Evolutionary conservation across 305 asterid species (phyloP), one percentile per base, ranked within the genome.

Genomic region (Striga hermonthica): DNA sequence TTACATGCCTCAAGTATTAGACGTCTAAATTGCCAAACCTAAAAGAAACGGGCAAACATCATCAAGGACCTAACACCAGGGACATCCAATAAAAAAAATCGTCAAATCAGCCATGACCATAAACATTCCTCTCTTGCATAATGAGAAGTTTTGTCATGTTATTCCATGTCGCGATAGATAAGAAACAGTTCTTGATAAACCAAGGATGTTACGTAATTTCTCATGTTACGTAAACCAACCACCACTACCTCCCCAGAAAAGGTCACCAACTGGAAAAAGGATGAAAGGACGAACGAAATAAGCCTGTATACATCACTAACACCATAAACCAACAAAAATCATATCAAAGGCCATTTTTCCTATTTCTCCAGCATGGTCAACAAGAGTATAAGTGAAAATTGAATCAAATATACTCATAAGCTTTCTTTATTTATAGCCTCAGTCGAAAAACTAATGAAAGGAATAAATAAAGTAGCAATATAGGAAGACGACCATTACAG

Each of bases 11-110:
- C 97, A 16, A 90, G 88, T 53, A 93, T 78, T 16, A 78, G 61
- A 49, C 99, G 97, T 69, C 99, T 81, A 82, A 93, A 93, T 78
- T 90, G 97, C 99, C 98, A 90, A 14, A 93, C 87, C 96, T 90
- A 68, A 72, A 22, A 61, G 36, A 49, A 69, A 66, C 59, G 39
- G 15, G 39, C 35, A 62, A 70, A 66, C 1, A 58, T 58, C 65
- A 73, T 64, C 41, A 72, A n/a, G 54, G 31, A 62, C 9, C 22
- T 57, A 13, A 47, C 45, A 68, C 7, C 16, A 39, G 41, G 12
- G 57, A 44, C 52, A 8, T 13, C 56, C 35, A 64, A 52, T 58
- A 67, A 68, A 54, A 54, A 43, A 57, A 37, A 73, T 60, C 52
- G 50, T 57, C 65, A 58, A 47, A 50, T 36, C 4, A 53, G 67